A percentile compares a stretch with the other conserved stretches of the same genome.
phyloP scores from a whole-genome alignment of 768 basidiomycete genomes.

The Leccinum sublutescens region DNA sequence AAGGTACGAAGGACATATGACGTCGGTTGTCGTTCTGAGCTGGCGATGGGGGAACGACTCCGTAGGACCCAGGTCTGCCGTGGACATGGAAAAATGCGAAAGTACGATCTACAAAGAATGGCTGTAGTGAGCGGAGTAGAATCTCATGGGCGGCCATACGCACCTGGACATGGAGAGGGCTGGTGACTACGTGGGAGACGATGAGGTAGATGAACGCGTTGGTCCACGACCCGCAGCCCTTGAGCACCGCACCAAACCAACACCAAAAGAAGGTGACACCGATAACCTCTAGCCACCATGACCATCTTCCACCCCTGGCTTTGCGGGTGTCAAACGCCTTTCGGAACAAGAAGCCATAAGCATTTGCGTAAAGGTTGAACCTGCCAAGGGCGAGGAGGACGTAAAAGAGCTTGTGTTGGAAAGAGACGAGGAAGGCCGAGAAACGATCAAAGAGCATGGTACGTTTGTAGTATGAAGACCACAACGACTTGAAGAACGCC shows the following conservation, averaged over 20 bases:
- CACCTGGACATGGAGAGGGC: slow-evolving; percentile 94
- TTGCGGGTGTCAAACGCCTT: slow-evolving; percentile 63
- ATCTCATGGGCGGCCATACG: slow-evolving; percentile 18
- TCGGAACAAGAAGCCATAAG: slow-evolving; percentile 72
- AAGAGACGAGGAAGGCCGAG: slow-evolving; percentile 58
- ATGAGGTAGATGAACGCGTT: slow-evolving; percentile 72
- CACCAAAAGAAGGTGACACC: slow-evolving; percentile 83
- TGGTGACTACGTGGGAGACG: slow-evolving; percentile 81
- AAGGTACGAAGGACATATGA: slow-evolving; percentile 79
- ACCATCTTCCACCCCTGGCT: slow-evolving; percentile 71
- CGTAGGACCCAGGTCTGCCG: slow-evolving; percentile 81
- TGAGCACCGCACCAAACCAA: slow-evolving; percentile 78
- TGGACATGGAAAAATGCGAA: slow-evolving; percentile 96
- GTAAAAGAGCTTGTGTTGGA: slow-evolving; percentile 95
- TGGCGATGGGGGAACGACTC: slow-evolving; percentile 95
- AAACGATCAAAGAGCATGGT: slow-evolving; percentile 76
- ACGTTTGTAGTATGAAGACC: slow-evolving; percentile 94
- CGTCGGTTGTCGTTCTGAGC: slow-evolving; percentile 95
- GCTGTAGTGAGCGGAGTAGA: slow-evolving; percentile 5
- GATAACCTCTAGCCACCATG: slow-evolving; percentile 71
- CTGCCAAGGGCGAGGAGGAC: slow-evolving; percentile 85
- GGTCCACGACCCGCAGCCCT: slow-evolving; percentile 68
- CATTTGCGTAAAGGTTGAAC: slow-evolving; percentile 91
- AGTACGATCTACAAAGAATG: slow-evolving; percentile 70
- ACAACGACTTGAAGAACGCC: slow-evolving; percentile 79